Evolutionary conservation across 805 yeast genomes (phyloP).

Genomic region (Saturnispora serradocipensis): DNA sequence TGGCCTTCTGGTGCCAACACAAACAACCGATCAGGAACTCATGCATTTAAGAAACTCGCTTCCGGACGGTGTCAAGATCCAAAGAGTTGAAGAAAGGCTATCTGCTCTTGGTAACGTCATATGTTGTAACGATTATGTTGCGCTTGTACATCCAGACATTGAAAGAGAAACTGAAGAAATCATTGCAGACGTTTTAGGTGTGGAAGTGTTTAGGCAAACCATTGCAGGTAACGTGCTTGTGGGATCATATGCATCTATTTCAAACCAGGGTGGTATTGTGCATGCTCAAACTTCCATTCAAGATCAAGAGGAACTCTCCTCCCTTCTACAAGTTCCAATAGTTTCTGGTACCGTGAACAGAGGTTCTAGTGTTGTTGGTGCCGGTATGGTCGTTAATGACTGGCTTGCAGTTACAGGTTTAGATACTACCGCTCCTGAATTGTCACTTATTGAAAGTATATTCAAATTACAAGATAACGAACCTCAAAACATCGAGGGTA

Average conservation of each 20-base stretch:
- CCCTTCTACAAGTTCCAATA: slow-evolving; percentile 90
- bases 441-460: slow-evolving; percentile 92
- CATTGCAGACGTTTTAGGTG: slow-evolving; percentile 96
- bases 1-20: slow-evolving; percentile 93
- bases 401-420: slow-evolving; percentile 96
- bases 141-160: slow-evolving; percentile 97
- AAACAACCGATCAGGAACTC: slow-evolving; percentile 96
- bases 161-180: slow-evolving; percentile 99
- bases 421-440: slow-evolving; percentile 97
- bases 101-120: slow-evolving; percentile 97
- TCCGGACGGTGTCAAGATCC: slow-evolving; percentile 92
- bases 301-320: slow-evolving; percentile 96
- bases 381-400: slow-evolving; percentile 97
- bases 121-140: slow-evolving; percentile 98
- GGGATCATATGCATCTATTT: slow-evolving; percentile 89
- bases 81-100: slow-evolving; percentile 94
- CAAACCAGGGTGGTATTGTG: slow-evolving; percentile 96
- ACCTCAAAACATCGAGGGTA: slow-evolving; percentile 76
- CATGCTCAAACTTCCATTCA: slow-evolving; percentile 97
- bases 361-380: slow-evolving; percentile 96
- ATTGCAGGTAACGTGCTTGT: slow-evolving; percentile 97
- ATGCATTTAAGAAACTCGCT: slow-evolving; percentile 94
- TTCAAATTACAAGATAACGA: slow-evolving; percentile 88
- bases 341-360: slow-evolving; percentile 98
- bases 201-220: slow-evolving; percentile 97